Evolutionary conservation across 306 rosid species (phyloP).

Genomic region (Carpinus viminea): DNA sequence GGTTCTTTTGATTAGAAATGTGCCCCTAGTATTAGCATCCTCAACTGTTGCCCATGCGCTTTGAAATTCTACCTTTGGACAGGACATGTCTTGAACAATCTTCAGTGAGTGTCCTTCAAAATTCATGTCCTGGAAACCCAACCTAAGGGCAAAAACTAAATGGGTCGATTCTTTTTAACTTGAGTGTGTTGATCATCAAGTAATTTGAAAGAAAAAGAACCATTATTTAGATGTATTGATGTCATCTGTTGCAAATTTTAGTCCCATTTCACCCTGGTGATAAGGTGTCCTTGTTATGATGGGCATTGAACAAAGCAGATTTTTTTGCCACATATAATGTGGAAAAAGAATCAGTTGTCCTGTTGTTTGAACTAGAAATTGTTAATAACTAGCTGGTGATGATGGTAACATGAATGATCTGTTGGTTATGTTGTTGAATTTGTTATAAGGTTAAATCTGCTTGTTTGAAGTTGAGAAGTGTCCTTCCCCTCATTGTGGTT

Average conservation of each 20-base stretch:
- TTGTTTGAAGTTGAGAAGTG: background rate
- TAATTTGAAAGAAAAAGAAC: no score
- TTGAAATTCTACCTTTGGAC: background rate
- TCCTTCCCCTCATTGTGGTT: background rate
- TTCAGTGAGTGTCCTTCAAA: background rate
- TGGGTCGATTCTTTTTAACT: no score
- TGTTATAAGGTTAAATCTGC: background rate
- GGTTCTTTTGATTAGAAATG: background rate
- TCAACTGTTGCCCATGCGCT: background rate
- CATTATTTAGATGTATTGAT: no score
- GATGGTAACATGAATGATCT: background rate
- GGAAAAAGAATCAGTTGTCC: background rate
- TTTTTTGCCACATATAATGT: background rate
- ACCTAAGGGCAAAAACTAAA: slow-evolving; percentile 25
- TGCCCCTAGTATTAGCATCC: background rate
- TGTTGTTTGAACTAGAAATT: background rate
- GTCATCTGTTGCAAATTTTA: no score
- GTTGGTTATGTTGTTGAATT: background rate
- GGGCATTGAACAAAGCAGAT: no score
- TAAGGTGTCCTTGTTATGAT: no score
- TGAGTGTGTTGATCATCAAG: no score
- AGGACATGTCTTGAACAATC: background rate
- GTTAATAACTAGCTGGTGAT: background rate
- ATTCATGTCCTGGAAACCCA: background rate
- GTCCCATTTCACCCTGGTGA: no score